Percentiles rank a stretch among this genome's conserved stretches.
Evolutionary conservation across 805 yeast genomes (phyloP).

Genomic region (Ogataea siamensis): DNA sequence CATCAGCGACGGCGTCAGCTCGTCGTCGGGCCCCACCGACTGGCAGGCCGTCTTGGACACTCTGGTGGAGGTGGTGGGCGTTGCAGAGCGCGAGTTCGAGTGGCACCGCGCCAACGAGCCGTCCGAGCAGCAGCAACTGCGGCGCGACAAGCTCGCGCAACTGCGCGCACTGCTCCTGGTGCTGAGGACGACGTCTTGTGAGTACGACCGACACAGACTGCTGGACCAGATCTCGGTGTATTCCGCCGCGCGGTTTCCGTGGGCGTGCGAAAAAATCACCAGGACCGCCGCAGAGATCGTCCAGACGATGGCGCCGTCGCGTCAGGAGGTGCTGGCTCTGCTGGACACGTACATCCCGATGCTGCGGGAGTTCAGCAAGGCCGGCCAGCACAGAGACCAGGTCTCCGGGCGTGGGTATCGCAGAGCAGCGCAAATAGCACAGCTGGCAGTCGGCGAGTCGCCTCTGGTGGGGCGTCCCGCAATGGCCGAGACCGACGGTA

Average conservation of each 20-base stretch:
- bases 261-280: slow-evolving; percentile 6
- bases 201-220: slow-evolving; percentile 1
- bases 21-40: not conserved
- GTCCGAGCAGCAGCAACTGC: not conserved
- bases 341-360: slow-evolving; percentile 4
- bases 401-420: slow-evolving; percentile 20
- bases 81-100: not conserved
- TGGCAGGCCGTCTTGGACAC: slow-evolving; percentile 1
- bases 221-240: slow-evolving; percentile 1
- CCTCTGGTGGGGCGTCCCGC: slow-evolving; percentile 20
- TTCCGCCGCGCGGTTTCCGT: slow-evolving; percentile 7
- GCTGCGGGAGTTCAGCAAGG: slow-evolving; percentile 11
- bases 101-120: slow-evolving; percentile 2
- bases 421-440: slow-evolving; percentile 7
- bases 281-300: not conserved
- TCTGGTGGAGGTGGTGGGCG: not conserved
- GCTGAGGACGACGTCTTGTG: not conserved
- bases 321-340: slow-evolving; percentile 1
- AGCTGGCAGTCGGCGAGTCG: slow-evolving; percentile 15
- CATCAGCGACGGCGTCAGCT: too few species aligned
- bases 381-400: slow-evolving; percentile 8
- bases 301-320: not conserved
- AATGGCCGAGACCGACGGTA: slow-evolving; percentile 20
- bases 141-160: not conserved
- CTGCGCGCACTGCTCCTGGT: not conserved